Evolutionary conservation across 2,329 filamentous ascomycete species (phyloP).

Genomic region (Cladophialophora chaetospira): DNA sequence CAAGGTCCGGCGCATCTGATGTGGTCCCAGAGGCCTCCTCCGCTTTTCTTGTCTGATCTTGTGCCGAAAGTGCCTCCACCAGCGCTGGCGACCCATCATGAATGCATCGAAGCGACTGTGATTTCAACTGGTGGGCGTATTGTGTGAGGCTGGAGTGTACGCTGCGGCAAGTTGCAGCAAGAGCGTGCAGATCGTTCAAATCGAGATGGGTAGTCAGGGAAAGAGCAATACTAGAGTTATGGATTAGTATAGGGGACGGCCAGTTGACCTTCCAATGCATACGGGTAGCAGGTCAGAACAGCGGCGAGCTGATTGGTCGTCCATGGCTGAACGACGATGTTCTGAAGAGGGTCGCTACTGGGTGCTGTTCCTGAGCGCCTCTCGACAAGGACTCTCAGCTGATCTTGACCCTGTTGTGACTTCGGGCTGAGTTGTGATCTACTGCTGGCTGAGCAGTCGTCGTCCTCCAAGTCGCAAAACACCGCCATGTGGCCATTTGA

Average conservation of each 20-base stretch:
- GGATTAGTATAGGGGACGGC: constrained; percentile 31
- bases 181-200: constrained; percentile 80
- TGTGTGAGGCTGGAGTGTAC: constrained; percentile 77
- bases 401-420: constrained; percentile 9
- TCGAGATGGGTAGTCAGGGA: constrained; percentile 77
- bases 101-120: constrained; percentile 74
- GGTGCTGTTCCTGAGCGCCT: constrained; percentile 3
- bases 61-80: constrained; percentile 35
- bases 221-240: constrained; percentile 66
- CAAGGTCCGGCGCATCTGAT: neutral
- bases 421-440: constrained; percentile 28
- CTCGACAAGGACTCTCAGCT: constrained; percentile 14
- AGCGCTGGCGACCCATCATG: constrained; percentile 62
- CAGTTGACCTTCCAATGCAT: constrained; percentile 28
- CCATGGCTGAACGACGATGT: neutral
- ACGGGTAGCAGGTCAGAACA: constrained; percentile 53
- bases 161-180: constrained; percentile 79
- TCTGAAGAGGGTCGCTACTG: neutral
- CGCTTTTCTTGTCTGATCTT: constrained; percentile 1
- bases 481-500: constrained; percentile 46
- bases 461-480: constrained; percentile 49
- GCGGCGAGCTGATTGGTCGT: constrained; percentile 39
- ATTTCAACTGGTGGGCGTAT: constrained; percentile 72
- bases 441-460: constrained; percentile 35
- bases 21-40: constrained; percentile 7